A percentile compares a stretch with the other conserved stretches of the same genome.
phyloP scores from a whole-genome alignment of 305 asterid species.

The Solanum hybrid region DNA sequence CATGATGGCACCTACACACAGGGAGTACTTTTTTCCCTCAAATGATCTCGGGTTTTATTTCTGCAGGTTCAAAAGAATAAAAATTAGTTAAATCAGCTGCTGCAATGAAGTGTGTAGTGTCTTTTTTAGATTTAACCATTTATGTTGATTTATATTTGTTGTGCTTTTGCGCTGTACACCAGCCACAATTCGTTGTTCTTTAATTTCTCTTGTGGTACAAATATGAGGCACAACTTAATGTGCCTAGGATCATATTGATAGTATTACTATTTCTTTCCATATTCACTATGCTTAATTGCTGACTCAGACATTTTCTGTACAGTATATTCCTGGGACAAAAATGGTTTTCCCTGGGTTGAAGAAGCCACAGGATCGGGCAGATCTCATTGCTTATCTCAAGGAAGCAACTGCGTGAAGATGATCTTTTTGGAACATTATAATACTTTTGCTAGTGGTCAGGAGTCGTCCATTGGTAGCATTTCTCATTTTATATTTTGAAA shows the following conservation, averaged over 20 bases:
- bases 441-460: not conserved
- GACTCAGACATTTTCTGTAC: constrained; percentile 13
- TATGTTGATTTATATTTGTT: not conserved
- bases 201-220: not conserved
- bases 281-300: not conserved
- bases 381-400: constrained; percentile 82
- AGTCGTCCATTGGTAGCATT: not conserved
- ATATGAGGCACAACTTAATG: not conserved
- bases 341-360: constrained; percentile 96
- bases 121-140: not conserved
- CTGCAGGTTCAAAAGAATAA: not conserved
- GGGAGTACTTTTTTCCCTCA: no score
- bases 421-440: not conserved
- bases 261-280: not conserved
- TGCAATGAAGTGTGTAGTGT: no score
- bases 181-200: not conserved
- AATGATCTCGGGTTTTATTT: not conserved
- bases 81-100: not conserved
- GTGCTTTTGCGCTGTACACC: not conserved
- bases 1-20: not conserved
- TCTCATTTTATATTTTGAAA: not conserved
- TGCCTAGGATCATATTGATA: not conserved
- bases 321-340: constrained; percentile 94
- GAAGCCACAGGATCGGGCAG: constrained; percentile 90
- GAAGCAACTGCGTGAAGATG: constrained; percentile 47